Conservation (phyloP, 768 basidiomycete species). For the Hericium erinaceus region DNA sequence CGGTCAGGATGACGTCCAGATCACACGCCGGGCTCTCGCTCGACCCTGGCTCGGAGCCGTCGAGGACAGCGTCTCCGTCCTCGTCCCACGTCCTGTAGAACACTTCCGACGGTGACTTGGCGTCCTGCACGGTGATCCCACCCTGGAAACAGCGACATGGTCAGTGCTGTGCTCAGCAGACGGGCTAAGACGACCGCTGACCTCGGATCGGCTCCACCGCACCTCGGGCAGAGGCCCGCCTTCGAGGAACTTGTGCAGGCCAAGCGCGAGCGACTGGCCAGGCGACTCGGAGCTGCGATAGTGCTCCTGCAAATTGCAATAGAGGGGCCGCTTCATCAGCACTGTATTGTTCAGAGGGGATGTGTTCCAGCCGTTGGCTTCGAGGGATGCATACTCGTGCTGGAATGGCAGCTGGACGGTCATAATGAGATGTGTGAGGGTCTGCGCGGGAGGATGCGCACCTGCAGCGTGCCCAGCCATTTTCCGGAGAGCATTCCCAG, state of each 20-base stretch:
- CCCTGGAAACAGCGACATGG: neutral
- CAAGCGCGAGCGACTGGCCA: neutral
- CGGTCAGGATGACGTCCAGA: slow-evolving; percentile 11
- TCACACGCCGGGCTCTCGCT: neutral
- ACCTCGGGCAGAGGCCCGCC: neutral
- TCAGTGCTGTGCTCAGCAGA: neutral
- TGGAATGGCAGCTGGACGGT: neutral
- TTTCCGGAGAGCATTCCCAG: slow-evolving; percentile 1
- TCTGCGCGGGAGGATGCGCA: neutral
- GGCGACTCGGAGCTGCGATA: neutral
- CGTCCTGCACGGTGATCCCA: slow-evolving; percentile 5
- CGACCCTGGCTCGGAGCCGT: neutral
- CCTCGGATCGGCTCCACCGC: slow-evolving; percentile 6
- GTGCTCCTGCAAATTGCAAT: slow-evolving; percentile 9
- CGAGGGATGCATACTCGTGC: neutral
- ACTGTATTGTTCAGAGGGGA: neutral
- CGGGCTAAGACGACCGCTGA: neutral
- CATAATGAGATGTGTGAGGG: neutral
- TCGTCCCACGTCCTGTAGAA: slow-evolving; percentile 7
- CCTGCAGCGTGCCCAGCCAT: slow-evolving; percentile 1
- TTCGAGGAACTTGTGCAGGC: neutral
- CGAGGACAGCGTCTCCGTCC: neutral
- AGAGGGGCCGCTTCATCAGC: slow-evolving; percentile 3
- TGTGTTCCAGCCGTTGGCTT: neutral
- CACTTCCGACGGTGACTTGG: neutral